Percentiles rank a stretch among this genome's conserved stretches.
Evolutionary conservation across 2,329 filamentous ascomycete species (phyloP).

Genomic region (Sclerotinia subarctica): DNA sequence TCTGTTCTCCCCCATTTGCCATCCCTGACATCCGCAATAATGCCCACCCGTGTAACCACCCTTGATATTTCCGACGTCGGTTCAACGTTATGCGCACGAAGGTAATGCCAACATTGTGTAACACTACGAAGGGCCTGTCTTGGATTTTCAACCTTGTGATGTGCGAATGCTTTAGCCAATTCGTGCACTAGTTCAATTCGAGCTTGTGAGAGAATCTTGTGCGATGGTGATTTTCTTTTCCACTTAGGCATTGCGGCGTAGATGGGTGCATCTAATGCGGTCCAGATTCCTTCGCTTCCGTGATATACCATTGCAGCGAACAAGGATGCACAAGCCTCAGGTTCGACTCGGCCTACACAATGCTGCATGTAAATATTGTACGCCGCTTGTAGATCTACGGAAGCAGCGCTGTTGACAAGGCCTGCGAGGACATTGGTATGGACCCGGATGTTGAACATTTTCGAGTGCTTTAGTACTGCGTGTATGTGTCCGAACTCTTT

Average conservation of each 20-base stretch:
- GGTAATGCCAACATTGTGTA: conserved; percentile 30
- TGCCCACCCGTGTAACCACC: conserved; percentile 28
- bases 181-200: conserved; percentile 28
- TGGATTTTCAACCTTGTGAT: conserved; percentile 17
- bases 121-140: conserved; percentile 34
- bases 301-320: conserved; percentile 29
- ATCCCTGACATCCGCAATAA: conserved; percentile 29
- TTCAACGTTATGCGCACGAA: conserved; percentile 28
- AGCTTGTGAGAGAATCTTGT: conserved; percentile 22
- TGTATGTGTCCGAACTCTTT: neutral
- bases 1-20: conserved; percentile 26
- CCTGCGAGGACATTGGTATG: neutral
- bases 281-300: conserved; percentile 27
- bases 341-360: conserved; percentile 20
- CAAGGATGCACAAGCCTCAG: conserved; percentile 24
- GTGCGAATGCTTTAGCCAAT: conserved; percentile 35
- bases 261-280: conserved; percentile 26
- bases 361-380: conserved; percentile 17
- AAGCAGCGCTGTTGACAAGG: neutral
- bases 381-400: neutral
- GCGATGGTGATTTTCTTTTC: neutral
- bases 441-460: neutral
- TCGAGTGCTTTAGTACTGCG: conserved; percentile 2
- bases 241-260: conserved; percentile 12
- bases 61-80: conserved; percentile 28